phyloP scores from a whole-genome alignment of 2,329 filamentous ascomycete genomes.

The Aspergillus brunneoviolaceus region DNA sequence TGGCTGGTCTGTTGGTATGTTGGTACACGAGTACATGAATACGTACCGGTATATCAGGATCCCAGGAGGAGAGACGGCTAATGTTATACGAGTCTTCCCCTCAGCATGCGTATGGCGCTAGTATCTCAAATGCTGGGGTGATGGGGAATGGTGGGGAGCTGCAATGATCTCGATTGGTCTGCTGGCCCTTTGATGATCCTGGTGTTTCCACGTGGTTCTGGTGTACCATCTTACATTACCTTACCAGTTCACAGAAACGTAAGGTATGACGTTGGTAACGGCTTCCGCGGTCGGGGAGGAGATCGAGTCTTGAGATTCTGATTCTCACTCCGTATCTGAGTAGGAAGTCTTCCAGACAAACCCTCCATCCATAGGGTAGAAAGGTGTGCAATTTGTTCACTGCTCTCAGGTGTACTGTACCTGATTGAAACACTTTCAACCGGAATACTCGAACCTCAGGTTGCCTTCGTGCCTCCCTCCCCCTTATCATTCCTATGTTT shows the following conservation, averaged over 20 bases:
- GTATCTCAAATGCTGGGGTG: slow-evolving; percentile 16
- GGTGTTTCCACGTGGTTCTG: slow-evolving; percentile 24
- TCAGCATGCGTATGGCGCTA: slow-evolving; percentile 12
- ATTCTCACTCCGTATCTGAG: background rate
- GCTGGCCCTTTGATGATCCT: slow-evolving; percentile 14
- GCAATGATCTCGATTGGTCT: slow-evolving; percentile 19
- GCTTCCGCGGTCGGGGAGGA: background rate
- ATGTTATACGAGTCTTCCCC: background rate
- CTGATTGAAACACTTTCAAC: background rate
- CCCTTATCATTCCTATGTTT: background rate
- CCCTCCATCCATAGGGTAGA: too few species aligned
- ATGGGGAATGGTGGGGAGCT: slow-evolving; percentile 12
- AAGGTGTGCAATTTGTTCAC: too few species aligned
- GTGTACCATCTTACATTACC: slow-evolving; percentile 13
- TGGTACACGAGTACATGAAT: too few species aligned
- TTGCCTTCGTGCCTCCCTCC: background rate
- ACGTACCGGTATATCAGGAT: too few species aligned
- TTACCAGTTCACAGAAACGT: background rate
- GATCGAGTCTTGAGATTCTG: background rate
- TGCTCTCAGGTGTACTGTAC: too few species aligned
- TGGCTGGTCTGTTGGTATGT: background rate
- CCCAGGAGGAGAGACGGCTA: background rate
- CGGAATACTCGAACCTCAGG: background rate
- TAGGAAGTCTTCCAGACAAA: too few species aligned
- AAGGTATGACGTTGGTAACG: slow-evolving; percentile 3